Base-by-base conservation (phyloP, 345 rosid genomes). In the Clausena lansium region DNA sequence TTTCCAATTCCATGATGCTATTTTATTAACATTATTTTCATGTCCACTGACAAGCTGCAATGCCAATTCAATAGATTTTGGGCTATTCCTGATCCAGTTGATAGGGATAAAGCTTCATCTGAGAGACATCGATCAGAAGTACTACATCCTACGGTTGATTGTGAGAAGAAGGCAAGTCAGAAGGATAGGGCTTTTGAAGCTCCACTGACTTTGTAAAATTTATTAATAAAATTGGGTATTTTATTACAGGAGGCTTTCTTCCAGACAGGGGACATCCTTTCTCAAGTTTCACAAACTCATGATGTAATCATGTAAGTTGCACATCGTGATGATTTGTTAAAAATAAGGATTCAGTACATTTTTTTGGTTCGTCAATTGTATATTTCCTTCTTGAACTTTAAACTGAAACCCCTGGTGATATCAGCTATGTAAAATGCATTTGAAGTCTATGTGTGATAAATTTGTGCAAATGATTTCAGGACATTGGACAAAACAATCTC, bases 271-370 rank as follows among this genome's bases (percentile, higher is more conserved):
- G 97, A 96, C 81, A 92, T 94, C 81, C 84, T 90, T 79, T 96
- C 97, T 78, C 95, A 85, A 83, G 97, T 96, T 80, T 87, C 95
- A n/a, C 97, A 92, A 85, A 91, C 98, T 78, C 97, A 87, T 83
- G 89, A 92, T 82, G 91, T 92, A 67, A 92, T 94, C 88, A 79
- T 86, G 99, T 94, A 89, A 87, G 87, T 78, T 71, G 45, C 76
- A 33, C 45, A 30, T 70, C 78, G 39, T 39, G 61, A 33, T 70
- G 68, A 66, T 60, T 69, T 11, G 6, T 81, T 68, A 36, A 73
- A 77, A 58, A 2, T 9, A 59, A 30, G 22, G 36, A 30, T 77
- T 72, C 71, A 65, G 66, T 14, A 41, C 57, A 64, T 39, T 70
- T 64, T 7, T 24, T 10, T 45, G 9, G 24, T 75, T 54, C 11